These are phyloP conservation scores for Cystobasidium slooffiae DNA, from an alignment of 1,284 basidiomycete species.

Conservation along the genomic window DNA sequence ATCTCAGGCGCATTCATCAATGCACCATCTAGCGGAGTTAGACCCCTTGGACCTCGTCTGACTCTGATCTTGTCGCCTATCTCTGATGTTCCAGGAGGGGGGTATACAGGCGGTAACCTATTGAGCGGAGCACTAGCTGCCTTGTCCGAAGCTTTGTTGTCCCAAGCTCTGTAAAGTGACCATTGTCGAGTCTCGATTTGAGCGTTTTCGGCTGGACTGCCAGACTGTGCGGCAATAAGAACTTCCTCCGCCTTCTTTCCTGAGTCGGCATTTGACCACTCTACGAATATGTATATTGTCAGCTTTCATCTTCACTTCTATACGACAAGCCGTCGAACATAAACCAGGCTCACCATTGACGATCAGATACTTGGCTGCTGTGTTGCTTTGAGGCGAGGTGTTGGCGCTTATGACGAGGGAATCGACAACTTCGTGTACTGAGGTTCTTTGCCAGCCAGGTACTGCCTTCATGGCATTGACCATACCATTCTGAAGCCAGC, in stretches of 20 bases:
- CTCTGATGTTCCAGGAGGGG: constrained; percentile 54
- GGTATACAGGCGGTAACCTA: constrained; percentile 46
- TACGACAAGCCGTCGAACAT: not conserved
- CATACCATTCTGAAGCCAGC: constrained; percentile 52
- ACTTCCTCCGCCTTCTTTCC: constrained; percentile 6
- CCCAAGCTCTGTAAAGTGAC: constrained; percentile 43
- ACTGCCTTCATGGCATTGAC: constrained; percentile 48
- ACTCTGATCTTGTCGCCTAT: constrained; percentile 59
- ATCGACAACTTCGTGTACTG: constrained; percentile 52
- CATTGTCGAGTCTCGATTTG: constrained; percentile 31
- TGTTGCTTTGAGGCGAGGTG: constrained; percentile 19
- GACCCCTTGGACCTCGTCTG: constrained; percentile 57
- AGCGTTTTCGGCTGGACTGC: not conserved
- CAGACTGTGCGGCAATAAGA: not conserved
- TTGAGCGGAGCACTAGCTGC: not conserved
- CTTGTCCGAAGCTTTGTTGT: constrained; percentile 34
- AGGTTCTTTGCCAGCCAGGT: constrained; percentile 51
- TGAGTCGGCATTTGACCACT: constrained; percentile 13
- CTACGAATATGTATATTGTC: constrained; percentile 1
- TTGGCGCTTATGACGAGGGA: constrained; percentile 42
- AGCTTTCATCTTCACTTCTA: not conserved
- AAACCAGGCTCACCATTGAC: constrained; percentile 25
- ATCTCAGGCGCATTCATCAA: constrained; percentile 57
- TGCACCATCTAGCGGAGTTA: constrained; percentile 58
- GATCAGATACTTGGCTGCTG: constrained; percentile 33